Base-by-base conservation (phyloP, 441 rosid genomes). In the Erodium texanum region DNA sequence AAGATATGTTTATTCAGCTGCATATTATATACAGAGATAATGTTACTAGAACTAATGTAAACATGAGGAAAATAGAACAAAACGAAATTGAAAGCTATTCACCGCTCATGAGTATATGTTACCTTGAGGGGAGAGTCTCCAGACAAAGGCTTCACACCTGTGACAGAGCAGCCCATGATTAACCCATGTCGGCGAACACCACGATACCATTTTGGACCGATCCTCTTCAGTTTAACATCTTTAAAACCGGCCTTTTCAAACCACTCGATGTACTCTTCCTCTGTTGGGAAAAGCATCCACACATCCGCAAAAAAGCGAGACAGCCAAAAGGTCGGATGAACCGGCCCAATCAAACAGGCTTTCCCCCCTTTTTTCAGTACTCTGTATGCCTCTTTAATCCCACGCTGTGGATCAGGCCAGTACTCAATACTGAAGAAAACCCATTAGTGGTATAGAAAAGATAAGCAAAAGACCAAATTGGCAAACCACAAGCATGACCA, bases 121-220 rank as follows among this genome's bases (percentile, higher is more conserved):
- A 74, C 77, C 77, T 74, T 69, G 66, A 74, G 59, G 48, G 77
- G 77, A 70, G 77, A 74, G 63, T 74, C 77, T 32, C 77, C 77
- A 0, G 77, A 70, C 1, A 62, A 69, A n/a, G 77, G 74, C 65
- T 74, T 74, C 34, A 74, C 77, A 36, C 77, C 77, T 15, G 77
- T 74, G n/a, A 74, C 73, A 70, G 73, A 70, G 58, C 77, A 74
- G 11, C 77, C 77, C 77, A 74, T 74, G 70, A 74, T 74, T 62
- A 74, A 64, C 20, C 77, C 77, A 62, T 74, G 73, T n/a, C 77
- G 69, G 12, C 77, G 77, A 54, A 74, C 77, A 15, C 77, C 74
- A 4, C 73, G 77, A 15, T 74, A 74, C 77, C 77, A 74, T 62
- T 74, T 74, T 16, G 77, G 77, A 16, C 77, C 77, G 41, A 74